A percentile compares a stretch with the other conserved stretches of the same genome.
Evolutionary conservation across 192 early-diverging fungal species (phyloP).

Genomic region (Helicostylum pulchrum): DNA sequence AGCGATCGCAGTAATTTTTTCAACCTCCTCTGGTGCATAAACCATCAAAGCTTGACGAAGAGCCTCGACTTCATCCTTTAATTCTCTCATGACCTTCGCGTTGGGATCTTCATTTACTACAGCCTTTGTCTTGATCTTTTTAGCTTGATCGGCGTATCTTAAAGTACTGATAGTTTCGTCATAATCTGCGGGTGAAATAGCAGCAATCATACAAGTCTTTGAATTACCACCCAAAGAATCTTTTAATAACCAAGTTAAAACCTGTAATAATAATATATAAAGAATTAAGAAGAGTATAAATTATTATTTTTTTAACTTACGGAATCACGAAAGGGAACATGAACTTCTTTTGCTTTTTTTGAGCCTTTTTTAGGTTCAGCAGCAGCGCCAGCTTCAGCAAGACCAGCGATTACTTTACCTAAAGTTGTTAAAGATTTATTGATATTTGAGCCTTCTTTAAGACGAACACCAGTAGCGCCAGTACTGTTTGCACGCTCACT

Average conservation of each 20-base stretch:
- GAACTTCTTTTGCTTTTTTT: constrained; percentile 41
- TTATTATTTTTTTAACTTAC: constrained; percentile 36
- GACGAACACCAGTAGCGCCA: constrained; percentile 74
- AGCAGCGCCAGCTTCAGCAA: constrained; percentile 58
- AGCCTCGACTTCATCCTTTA: constrained; percentile 74
- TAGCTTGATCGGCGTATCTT: constrained; percentile 88
- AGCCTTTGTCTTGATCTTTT: constrained; percentile 87
- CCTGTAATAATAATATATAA: constrained; percentile 42
- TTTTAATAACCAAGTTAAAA: constrained; percentile 80
- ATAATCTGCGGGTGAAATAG: constrained; percentile 73
- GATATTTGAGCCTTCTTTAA: constrained; percentile 95
- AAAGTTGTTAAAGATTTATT: constrained; percentile 90
- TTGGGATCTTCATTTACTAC: constrained; percentile 89
- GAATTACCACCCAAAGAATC: constrained; percentile 85
- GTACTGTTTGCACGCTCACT: constrained; percentile 90
- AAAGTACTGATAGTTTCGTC: constrained; percentile 82
- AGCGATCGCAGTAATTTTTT: constrained; percentile 23
- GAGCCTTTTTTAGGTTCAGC: constrained; percentile 38
- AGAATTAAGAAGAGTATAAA: not conserved
- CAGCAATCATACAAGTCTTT: constrained; percentile 77
- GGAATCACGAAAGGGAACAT: constrained; percentile 93
- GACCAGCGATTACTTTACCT: constrained; percentile 90
- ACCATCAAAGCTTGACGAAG: constrained; percentile 57
- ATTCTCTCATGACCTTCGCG: constrained; percentile 71
- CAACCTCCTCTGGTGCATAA: constrained; percentile 32